A percentile compares a stretch with the other conserved stretches of the same genome.
phyloP scores from a whole-genome alignment of 176 grass and related monocot genomes.

The Musa troglodytarum region DNA sequence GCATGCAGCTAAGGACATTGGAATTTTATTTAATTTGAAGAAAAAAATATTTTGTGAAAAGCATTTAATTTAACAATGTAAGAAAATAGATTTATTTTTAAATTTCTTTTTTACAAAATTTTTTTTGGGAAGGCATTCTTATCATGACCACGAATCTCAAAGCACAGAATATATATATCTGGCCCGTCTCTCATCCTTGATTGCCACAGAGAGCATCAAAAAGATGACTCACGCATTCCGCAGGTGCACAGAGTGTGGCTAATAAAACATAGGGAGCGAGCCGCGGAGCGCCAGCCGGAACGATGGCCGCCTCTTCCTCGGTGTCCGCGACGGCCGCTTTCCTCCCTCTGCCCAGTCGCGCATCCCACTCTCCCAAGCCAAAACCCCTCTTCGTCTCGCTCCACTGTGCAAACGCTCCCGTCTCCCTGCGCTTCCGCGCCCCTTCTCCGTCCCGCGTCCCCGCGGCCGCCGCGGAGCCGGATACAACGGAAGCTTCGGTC shows the following conservation, averaged over 20 bases:
- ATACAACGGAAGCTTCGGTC: background rate
- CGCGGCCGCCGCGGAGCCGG: background rate
- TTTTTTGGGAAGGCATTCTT: no score
- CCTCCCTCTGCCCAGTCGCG: background rate
- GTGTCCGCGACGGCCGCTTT: constrained; percentile 17
- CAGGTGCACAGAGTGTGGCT: background rate
- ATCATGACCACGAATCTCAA: no score
- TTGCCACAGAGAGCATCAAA: no score
- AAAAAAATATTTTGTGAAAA: no score
- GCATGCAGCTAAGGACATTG: no score
- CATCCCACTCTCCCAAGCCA: background rate
- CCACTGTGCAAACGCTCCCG: background rate
- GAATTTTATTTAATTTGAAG: no score
- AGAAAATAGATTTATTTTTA: no score
- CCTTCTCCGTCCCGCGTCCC: no score
- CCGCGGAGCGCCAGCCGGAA: background rate
- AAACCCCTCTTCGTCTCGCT: constrained; percentile 17
- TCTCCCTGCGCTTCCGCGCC: background rate
- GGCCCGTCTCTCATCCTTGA: no score
- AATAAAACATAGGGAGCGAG: background rate
- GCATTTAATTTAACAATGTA: no score
- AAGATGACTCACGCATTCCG: background rate
- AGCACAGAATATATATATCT: no score
- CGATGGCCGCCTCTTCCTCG: constrained; percentile 28
- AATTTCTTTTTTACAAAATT: no score